A percentile compares a stretch with the other conserved stretches of the same genome.
phyloP scores from a whole-genome alignment of 2,329 filamentous ascomycete genomes.

The Aspergillus sp. region DNA sequence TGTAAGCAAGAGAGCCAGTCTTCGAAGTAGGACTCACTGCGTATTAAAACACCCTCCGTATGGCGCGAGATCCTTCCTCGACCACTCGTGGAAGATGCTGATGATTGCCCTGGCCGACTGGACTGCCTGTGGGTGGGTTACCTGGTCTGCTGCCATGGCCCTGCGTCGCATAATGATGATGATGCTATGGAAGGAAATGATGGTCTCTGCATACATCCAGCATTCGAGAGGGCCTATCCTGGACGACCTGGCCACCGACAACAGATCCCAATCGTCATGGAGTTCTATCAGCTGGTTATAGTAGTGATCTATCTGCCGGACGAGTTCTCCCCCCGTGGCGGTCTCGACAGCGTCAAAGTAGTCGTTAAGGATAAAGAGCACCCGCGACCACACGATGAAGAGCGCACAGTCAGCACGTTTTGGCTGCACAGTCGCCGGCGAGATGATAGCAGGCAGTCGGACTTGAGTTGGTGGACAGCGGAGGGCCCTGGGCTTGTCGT shows the following conservation, averaged over 20 bases:
- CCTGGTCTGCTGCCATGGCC: not conserved
- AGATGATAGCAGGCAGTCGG: not conserved
- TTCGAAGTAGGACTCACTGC: not conserved
- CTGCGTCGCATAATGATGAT: slow-evolving; percentile 3
- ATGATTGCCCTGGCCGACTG: slow-evolving; percentile 1
- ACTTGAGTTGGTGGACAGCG: not conserved
- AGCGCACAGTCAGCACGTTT: not conserved
- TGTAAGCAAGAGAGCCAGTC: not conserved
- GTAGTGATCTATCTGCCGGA: not conserved
- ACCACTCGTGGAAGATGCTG: slow-evolving; percentile 1
- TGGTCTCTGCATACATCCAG: slow-evolving; percentile 1
- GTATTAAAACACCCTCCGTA: not conserved
- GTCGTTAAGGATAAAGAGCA: not conserved
- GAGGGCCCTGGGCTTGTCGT: slow-evolving; percentile 7
- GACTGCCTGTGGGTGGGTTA: slow-evolving; percentile 8
- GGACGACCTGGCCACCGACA: not conserved
- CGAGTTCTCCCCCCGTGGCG: not conserved
- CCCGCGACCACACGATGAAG: not conserved
- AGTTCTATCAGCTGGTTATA: not conserved
- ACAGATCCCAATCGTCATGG: slow-evolving; percentile 5
- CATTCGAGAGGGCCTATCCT: not conserved
- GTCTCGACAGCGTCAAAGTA: not conserved
- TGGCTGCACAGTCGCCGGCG: not conserved
- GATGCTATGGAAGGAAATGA: slow-evolving; percentile 5
- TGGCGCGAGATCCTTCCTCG: not conserved